Base-by-base conservation (phyloP, 2,329 filamentous ascomycete genomes). In the Trichoderma brevicompactum region DNA sequence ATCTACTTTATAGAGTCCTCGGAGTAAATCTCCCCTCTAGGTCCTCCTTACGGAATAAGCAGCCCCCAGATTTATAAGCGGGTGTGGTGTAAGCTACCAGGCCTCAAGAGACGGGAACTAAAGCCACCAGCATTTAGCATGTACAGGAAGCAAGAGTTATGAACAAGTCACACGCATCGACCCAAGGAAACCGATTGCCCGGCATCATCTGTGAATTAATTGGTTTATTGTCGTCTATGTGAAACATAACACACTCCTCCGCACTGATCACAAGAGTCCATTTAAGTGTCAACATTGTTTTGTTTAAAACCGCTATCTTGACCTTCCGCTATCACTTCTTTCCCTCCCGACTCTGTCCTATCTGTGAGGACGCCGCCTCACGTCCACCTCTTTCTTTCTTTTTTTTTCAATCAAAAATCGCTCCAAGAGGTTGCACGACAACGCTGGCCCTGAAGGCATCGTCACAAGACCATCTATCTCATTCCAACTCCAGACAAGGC, bases 401-500 rank as follows among this genome's bases (percentile, higher is more conserved):
- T 40, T 19, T 61, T 53, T 43, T 48, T 12, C 28, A 61, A 52
- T n/a, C 8, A 52, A 61, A 63, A 19, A 23, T 52, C 64, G 48
- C 55, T 54, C 41, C 55, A 60, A 59, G 46, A 60, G 55, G 55
- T 41, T 59, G 32, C 48, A 61, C 50, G 50, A 65, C 56, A 61
- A 65, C 64, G 52, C 56, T 55, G 49, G 56, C 49, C 63, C 56
- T 36, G 28, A 53, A 62, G 64, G 49, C 56, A 48, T 50, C 58
- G 56, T 55, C 49, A 65, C 56, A 61, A 61, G 49, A 48, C 64
- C 55, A 55, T 65, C 64, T 65, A 65, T 65, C 49, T 65, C 56
- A 62, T 65, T 60, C 64, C 64, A 65, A 65, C 64, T 65, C 64
- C 65, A 64, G 49, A 58, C 49, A 62, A 66, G 60, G 65, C 50